A percentile compares a stretch with the other conserved stretches of the same genome.
These are phyloP conservation scores for Paraurostyla sp. DNA, from an alignment of 73 alveolate species.

Conservation along the genomic window DNA sequence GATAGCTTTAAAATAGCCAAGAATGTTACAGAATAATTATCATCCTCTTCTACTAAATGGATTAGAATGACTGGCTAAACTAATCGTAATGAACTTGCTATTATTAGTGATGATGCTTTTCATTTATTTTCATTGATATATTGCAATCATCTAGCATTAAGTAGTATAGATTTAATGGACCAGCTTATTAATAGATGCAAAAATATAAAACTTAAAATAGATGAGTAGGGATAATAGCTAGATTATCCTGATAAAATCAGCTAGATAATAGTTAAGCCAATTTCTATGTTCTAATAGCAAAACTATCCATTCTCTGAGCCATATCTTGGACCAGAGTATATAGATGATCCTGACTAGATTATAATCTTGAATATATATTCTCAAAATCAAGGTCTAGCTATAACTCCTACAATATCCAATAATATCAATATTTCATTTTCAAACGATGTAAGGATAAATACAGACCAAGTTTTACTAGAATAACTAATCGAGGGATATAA, in stretches of 20 bases:
- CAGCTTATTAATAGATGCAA: background rate
- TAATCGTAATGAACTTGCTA: background rate
- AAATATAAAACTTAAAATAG: background rate
- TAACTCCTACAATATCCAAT: background rate
- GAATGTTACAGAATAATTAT: background rate
- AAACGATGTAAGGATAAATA: background rate
- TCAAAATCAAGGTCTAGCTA: constrained; percentile 26
- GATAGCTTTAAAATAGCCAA: background rate
- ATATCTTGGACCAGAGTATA: too few relatives aligned
- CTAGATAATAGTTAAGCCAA: background rate
- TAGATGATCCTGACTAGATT: too few relatives aligned
- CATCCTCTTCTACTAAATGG: background rate
- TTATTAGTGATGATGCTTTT: background rate
- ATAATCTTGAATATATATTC: background rate
- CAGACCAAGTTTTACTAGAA: background rate
- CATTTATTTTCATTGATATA: background rate
- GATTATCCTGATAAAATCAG: background rate
- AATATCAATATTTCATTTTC: background rate
- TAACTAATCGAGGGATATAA: constrained; percentile 4
- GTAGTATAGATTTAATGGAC: background rate
- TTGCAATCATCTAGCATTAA: background rate
- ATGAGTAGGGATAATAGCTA: background rate
- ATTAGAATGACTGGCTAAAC: background rate
- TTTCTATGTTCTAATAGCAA: too few relatives aligned
- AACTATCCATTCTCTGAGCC: too few relatives aligned